A percentile compares a stretch with the other conserved stretches of the same genome.
Evolutionary conservation across 2,329 filamentous ascomycete species (phyloP).

Genomic region (Dactylellina sp.): DNA sequence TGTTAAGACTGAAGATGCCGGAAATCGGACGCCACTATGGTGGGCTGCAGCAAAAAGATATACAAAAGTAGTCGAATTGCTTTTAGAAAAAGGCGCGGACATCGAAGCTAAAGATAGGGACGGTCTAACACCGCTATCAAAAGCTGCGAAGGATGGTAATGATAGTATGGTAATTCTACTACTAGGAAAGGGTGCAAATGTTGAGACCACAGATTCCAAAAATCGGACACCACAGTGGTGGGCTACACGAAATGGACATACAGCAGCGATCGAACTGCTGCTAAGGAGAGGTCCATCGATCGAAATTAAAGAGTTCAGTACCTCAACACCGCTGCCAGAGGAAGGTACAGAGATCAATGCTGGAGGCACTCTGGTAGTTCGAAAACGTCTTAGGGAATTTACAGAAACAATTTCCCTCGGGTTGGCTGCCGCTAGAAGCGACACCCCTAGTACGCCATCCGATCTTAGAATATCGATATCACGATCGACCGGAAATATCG

Average conservation of each 20-base stretch:
- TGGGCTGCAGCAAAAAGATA: conserved; percentile 18
- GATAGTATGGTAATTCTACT: neutral
- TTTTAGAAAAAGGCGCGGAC: conserved; percentile 11
- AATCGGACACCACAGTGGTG: conserved; percentile 15
- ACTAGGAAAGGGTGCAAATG: neutral
- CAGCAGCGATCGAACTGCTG: conserved; percentile 46
- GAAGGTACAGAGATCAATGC: neutral
- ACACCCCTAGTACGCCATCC: too few relatives aligned
- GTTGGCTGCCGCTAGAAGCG: too few relatives aligned
- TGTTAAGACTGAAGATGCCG: conserved; percentile 1
- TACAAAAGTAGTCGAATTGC: conserved; percentile 38
- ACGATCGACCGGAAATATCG: too few relatives aligned
- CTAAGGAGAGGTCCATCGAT: conserved; percentile 4
- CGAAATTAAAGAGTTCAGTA: conserved; percentile 3
- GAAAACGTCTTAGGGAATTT: too few relatives aligned
- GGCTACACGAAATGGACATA: conserved; percentile 22
- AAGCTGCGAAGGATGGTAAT: conserved; percentile 12
- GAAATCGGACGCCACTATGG: conserved; percentile 15
- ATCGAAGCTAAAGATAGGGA: conserved; percentile 1
- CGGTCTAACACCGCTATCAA: conserved; percentile 3
- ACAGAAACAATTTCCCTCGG: too few relatives aligned
- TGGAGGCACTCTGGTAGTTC: neutral
- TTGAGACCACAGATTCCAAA: neutral
- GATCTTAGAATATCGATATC: too few relatives aligned
- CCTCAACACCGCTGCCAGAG: neutral